A percentile compares a stretch with the other conserved stretches of the same genome.
Conservation (phyloP, 305 asterid species). For the Fraxinus latifolia region DNA sequence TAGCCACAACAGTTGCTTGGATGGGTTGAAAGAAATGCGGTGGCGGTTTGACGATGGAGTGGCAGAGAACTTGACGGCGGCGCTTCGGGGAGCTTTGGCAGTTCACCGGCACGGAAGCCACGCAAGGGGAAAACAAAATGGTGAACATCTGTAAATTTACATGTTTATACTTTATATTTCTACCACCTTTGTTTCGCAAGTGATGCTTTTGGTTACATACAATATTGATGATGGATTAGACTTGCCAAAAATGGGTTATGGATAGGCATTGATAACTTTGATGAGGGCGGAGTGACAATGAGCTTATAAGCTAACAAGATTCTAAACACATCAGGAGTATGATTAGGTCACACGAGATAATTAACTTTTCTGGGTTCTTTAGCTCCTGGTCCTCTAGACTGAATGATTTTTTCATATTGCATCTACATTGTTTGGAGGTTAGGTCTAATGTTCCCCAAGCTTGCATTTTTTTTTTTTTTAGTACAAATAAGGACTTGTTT, state of each 20-base stretch:
- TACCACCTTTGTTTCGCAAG: neutral
- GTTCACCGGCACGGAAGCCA: conserved; percentile 24
- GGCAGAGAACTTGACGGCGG: conserved; percentile 40
- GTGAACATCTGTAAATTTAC: neutral
- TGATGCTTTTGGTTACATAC: neutral
- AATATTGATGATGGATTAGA: neutral
- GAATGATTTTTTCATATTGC: neutral
- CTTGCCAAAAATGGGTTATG: neutral
- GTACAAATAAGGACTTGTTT: too few relatives aligned
- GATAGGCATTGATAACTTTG: neutral
- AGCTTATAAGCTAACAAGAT: neutral
- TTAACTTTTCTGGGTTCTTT: too few relatives aligned
- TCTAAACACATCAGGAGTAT: neutral
- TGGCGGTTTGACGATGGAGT: conserved; percentile 21
- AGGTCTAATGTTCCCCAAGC: neutral
- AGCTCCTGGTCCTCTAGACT: neutral
- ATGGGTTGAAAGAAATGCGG: conserved; percentile 49
- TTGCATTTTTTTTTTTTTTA: neutral
- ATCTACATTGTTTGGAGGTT: neutral
- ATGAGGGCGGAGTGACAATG: neutral
- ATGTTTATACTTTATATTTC: neutral
- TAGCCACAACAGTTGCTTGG: conserved; percentile 63
- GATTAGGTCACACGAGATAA: neutral
- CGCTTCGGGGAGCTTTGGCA: conserved; percentile 51
- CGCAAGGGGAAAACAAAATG: conserved; percentile 4